These are phyloP conservation scores for Meira miltonrushii DNA, from an alignment of 1,284 basidiomycete genomes.

Conservation along the genomic window DNA sequence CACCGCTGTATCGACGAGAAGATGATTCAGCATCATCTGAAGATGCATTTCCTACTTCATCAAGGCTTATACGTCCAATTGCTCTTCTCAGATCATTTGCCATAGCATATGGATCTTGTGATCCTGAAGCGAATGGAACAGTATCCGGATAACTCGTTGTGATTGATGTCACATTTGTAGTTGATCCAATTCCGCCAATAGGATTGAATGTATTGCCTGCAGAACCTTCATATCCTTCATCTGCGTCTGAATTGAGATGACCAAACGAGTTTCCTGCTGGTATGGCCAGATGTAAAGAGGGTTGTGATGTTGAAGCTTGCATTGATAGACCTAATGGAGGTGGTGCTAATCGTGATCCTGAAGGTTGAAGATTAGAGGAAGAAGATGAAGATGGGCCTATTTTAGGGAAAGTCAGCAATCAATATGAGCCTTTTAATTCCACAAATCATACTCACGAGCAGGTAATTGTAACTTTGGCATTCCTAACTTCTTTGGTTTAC, in stretches of 20 bases:
- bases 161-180: neutral
- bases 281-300: neutral
- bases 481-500: constrained; percentile 36
- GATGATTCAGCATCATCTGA: constrained; percentile 12
- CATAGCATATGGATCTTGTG: constrained; percentile 27
- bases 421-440: neutral
- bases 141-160: constrained; percentile 39
- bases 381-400: constrained; percentile 10
- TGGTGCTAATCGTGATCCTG: constrained; percentile 1
- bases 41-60: constrained; percentile 14
- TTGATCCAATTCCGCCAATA: neutral
- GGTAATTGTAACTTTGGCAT: constrained; percentile 40
- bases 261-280: neutral
- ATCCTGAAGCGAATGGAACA: constrained; percentile 20
- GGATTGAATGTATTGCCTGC: neutral
- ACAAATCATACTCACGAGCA: constrained; percentile 6
- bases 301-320: neutral
- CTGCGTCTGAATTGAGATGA: neutral
- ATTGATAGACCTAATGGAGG: neutral
- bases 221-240: constrained; percentile 9
- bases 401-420: neutral
- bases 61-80: constrained; percentile 34
- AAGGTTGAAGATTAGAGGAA: neutral
- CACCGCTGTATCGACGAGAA: neutral
- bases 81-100: constrained; percentile 43